These are phyloP conservation scores for Chrysanthemum lavandulifolium DNA, from an alignment of 129 eudicot genomes.

Conservation along the genomic window DNA sequence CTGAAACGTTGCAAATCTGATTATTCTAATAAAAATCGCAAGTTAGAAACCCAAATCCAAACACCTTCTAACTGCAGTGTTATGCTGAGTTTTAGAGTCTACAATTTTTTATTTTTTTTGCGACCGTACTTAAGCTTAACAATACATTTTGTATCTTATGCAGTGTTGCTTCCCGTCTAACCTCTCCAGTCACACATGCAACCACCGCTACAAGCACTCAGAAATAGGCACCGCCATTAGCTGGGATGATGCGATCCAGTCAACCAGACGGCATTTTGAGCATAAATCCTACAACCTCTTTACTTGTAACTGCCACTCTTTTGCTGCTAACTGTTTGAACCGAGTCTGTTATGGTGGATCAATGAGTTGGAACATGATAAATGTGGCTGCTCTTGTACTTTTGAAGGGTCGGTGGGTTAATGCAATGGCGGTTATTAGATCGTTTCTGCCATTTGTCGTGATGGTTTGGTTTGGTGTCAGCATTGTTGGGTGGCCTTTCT, in stretches of 20 bases:
- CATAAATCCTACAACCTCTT: slow-evolving; percentile 84
- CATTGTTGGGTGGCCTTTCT: slow-evolving; percentile 85
- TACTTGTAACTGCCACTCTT: slow-evolving; percentile 87
- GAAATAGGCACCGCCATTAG: slow-evolving; percentile 70
- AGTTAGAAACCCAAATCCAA: neutral
- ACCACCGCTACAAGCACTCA: slow-evolving; percentile 60
- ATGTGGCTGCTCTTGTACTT: slow-evolving; percentile 62
- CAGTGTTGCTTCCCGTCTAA: slow-evolving; percentile 90
- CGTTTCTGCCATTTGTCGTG: slow-evolving; percentile 61
- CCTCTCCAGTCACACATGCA: slow-evolving; percentile 69
- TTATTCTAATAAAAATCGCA: no score
- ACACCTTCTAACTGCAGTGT: no score
- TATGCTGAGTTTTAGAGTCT: no score
- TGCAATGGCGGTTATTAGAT: slow-evolving; percentile 49
- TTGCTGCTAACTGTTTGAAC: slow-evolving; percentile 69
- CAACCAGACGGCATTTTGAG: slow-evolving; percentile 63
- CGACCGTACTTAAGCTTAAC: neutral
- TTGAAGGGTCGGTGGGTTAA: slow-evolving; percentile 73
- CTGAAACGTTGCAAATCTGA: no score
- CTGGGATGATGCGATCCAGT: slow-evolving; percentile 81
- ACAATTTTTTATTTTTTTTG: neutral
- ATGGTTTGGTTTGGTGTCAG: slow-evolving; percentile 63
- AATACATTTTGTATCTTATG: neutral
- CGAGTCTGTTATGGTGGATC: slow-evolving; percentile 71
- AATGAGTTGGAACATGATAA: slow-evolving; percentile 85